Percentiles rank a stretch among this genome's conserved stretches.
phyloP scores from a whole-genome alignment of 768 basidiomycete species.

The Pisolithus microcarpus region DNA sequence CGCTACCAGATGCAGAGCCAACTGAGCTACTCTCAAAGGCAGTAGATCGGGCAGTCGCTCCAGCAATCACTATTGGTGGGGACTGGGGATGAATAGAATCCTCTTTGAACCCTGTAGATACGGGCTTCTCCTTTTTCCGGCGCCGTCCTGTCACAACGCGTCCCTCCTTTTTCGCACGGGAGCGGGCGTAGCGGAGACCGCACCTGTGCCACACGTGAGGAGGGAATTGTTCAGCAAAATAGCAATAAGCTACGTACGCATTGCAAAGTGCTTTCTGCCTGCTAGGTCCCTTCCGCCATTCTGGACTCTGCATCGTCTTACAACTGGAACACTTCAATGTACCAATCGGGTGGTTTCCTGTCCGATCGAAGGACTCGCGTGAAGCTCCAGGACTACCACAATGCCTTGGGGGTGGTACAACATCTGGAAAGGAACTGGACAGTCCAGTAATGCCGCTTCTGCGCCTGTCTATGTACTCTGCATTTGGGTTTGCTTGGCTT shows the following conservation, averaged over 20 bases:
- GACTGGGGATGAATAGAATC: slow-evolving; percentile 20
- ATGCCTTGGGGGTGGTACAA: slow-evolving; percentile 51
- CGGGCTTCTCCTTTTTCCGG: slow-evolving; percentile 53
- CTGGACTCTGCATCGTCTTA: slow-evolving; percentile 74
- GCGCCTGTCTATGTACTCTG: slow-evolving; percentile 31
- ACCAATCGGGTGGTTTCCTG: slow-evolving; percentile 62
- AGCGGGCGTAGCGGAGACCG: slow-evolving; percentile 79
- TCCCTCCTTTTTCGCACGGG: slow-evolving; percentile 86
- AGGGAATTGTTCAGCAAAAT: slow-evolving; percentile 9
- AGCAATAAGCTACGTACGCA: slow-evolving; percentile 53
- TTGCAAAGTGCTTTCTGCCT: slow-evolving; percentile 90
- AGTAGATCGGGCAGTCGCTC: slow-evolving; percentile 39
- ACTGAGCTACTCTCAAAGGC: slow-evolving; percentile 45
- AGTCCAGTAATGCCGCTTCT: slow-evolving; percentile 25
- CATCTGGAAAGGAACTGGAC: slow-evolving; percentile 29
- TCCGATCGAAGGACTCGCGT: slow-evolving; percentile 39
- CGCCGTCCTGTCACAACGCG: slow-evolving; percentile 43
- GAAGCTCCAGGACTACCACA: slow-evolving; percentile 46
- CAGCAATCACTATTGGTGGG: slow-evolving; percentile 36
- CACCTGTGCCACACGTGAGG: slow-evolving; percentile 43
- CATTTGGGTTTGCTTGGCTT: slow-evolving; percentile 29
- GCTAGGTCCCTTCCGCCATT: slow-evolving; percentile 88
- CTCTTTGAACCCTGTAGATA: slow-evolving; percentile 20
- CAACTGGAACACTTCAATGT: slow-evolving; percentile 72
- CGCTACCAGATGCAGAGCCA: slow-evolving; percentile 52